phyloP scores from a whole-genome alignment of 306 rosid genomes.

The Pterocarpus santalinus region DNA sequence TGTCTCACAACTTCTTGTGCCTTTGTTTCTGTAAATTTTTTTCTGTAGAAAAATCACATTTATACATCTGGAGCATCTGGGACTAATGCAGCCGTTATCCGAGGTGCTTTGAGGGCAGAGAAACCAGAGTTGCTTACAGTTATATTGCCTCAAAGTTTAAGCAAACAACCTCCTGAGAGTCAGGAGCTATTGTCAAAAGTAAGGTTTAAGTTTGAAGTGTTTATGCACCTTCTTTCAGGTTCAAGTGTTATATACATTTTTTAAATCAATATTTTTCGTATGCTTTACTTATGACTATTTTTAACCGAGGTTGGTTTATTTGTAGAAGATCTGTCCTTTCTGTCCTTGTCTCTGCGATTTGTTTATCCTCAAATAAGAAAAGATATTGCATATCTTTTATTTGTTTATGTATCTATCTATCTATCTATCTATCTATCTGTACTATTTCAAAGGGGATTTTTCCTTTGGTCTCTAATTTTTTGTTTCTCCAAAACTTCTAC shows the following conservation, averaged over 20 bases:
- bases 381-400: neutral
- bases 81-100: constrained; percentile 98
- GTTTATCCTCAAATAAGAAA: neutral
- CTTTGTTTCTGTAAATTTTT: constrained; percentile 37
- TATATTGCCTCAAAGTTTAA: constrained; percentile 96
- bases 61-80: constrained; percentile 99
- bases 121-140: constrained; percentile 98
- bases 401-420: neutral
- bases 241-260: neutral
- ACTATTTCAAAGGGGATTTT: no score
- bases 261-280: neutral
- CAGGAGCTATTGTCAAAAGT: constrained; percentile 96
- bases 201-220: constrained; percentile 47
- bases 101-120: constrained; percentile 99
- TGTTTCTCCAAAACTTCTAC: no score
- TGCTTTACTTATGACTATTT: constrained; percentile 9
- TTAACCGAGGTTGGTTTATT: constrained; percentile 15
- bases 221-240: constrained; percentile 39
- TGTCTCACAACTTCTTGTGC: constrained; percentile 38
- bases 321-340: constrained; percentile 13
- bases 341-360: constrained; percentile 13
- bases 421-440: no score
- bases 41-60: constrained; percentile 91
- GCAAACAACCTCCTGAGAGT: constrained; percentile 98
- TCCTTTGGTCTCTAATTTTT: no score